Base-by-base conservation (phyloP, 2,329 filamentous ascomycete genomes). In the Epichloe aotearoae region DNA sequence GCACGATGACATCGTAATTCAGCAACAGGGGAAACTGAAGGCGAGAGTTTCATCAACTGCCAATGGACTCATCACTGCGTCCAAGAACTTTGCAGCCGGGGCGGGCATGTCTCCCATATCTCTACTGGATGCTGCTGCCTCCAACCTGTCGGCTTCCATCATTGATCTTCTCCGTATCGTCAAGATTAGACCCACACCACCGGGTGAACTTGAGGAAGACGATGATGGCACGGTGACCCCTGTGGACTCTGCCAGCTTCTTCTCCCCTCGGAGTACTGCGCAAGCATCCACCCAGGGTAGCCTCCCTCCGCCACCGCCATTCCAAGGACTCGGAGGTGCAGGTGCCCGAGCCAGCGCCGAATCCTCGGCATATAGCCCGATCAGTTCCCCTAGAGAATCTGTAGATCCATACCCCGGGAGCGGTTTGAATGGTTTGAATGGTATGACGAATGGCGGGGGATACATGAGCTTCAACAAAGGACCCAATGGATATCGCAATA, bases 31-130 rank as follows among this genome's bases (percentile, higher is more conserved):
- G 30, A 88, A 84, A 65, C 75, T 94, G 54, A 94, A 88, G 67
- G 77, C 80, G 47, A 84, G 84, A 52, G 85, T 97, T 3, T 94
- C 89, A n/a, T 84, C 85, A 2, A 95, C 91, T 1, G 90, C 93
- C 46, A 97, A 97, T 73, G 93, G 91, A 62, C 74, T 98, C 52
- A 96, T 97, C 61, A 97, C 91, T 2, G 88, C 91, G 1, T 85
- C 88, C 36, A 95, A 94, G 71, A 95, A 95, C 62, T 95, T 93
- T 65, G 84, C 86, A 36, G 77, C 80, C 11, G 83, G 88, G 1
- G 82, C 80, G 19, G 93, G 93, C 33, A 78, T 98, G 34, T 91
- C 88, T 1, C 93, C 93, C 0, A 84, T 98, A n/a, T 95, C 88
- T 5, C 71, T 98, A 3, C 74, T 98, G 20, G 93, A 98, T 65